Base-by-base conservation (phyloP, 768 basidiomycete genomes). In the Russula griseocarnosa region DNA sequence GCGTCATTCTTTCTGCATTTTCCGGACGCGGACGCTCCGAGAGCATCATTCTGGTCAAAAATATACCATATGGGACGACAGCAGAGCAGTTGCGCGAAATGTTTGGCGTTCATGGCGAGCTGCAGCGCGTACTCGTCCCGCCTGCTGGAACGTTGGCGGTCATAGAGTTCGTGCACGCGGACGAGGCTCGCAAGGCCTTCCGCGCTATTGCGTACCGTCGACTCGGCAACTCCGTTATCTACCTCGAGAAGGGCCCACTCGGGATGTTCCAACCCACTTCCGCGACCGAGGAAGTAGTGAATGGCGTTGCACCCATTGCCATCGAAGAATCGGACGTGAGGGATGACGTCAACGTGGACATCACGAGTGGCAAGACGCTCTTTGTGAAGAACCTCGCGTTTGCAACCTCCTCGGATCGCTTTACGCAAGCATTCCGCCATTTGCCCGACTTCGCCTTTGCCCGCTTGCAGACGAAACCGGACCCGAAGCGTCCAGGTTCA, bases 331-430 rank as follows among this genome's bases (percentile, higher is more conserved):
- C 70, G 0, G 72, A 72, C 10, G 73, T 72, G 36, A 72, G 67
- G 14, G 74, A 73, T 0, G 75, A 59, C 1, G 76, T 72, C 42
- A 81, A 78, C 28, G 76, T 76, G 49, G 78, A 81, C 18, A 71
- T 83, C n/a, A 79, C 81, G 22, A 79, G 80, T 0, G 94, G 92
- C 1, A 81, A 90, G 47, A 98, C 95, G 18, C 82, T 98, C 16
- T 98, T 93, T 74, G 80, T 98, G 75, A 98, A 98, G 83, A 98
- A 98, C 70, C 78, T 99, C 47, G 81, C 92, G n/a, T 98, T 98
- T 76, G 79, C 83, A n/a, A 98, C 95, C 36, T 88, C 92, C 0
- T 78, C 86, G 36, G 87, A 88, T 62, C 81, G 86, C 26, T 79
- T 99, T 16, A 76, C 76, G 5, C 79, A 83, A 52, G 80, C 89